phyloP scores from a whole-genome alignment of 2,329 filamentous ascomycete species.

The Penicillium corylophilum region DNA sequence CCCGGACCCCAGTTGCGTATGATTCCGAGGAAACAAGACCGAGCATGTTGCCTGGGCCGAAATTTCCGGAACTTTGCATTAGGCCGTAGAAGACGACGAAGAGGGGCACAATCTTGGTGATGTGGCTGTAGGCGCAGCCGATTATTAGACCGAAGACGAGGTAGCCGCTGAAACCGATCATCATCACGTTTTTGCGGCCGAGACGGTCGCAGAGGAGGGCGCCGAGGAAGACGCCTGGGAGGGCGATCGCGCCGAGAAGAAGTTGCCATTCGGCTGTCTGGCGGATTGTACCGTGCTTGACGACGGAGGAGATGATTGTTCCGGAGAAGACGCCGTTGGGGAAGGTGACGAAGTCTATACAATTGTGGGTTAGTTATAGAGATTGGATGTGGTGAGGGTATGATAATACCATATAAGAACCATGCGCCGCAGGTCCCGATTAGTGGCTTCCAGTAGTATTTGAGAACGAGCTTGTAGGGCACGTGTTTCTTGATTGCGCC shows the following conservation, averaged over 20 bases:
- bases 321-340: conserved; percentile 51
- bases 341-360: conserved; percentile 44
- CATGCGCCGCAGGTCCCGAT: conserved; percentile 56
- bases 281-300: conserved; percentile 40
- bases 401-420: conserved; percentile 54
- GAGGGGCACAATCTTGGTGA: conserved; percentile 51
- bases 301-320: conserved; percentile 44
- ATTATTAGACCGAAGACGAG: conserved; percentile 55
- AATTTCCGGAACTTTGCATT: conserved; percentile 51
- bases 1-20: conserved; percentile 54
- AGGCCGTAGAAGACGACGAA: conserved; percentile 56
- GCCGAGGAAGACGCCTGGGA: conserved; percentile 53
- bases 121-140: conserved; percentile 48
- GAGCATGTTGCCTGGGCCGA: conserved; percentile 54
- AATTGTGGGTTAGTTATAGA: no score
- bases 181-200: conserved; percentile 53
- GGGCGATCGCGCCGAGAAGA: conserved; percentile 40
- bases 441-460: conserved; percentile 57
- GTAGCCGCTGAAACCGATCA: conserved; percentile 53
- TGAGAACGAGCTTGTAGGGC: conserved; percentile 51
- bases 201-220: conserved; percentile 50
- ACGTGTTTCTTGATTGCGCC: conserved; percentile 55
- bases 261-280: conserved; percentile 52
- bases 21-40: conserved; percentile 53
- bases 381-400: no score